A percentile compares a stretch with the other conserved stretches of the same genome.
phyloP scores from a whole-genome alignment of 116 monocot species.

The Iris pallida region DNA sequence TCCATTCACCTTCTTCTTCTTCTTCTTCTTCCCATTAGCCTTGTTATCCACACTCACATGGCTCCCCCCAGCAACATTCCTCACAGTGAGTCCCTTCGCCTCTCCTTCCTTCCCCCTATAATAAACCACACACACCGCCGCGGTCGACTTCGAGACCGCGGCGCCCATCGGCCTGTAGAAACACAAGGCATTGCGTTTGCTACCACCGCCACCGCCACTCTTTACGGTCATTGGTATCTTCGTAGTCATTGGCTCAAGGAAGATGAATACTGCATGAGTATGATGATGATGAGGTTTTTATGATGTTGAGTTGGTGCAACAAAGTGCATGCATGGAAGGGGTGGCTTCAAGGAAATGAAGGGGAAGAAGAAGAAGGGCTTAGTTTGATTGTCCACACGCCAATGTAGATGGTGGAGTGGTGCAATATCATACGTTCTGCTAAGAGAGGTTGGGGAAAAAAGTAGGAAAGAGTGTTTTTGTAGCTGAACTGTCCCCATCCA shows the following conservation, averaged over 20 bases:
- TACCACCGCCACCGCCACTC: background rate
- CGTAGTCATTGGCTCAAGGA: background rate
- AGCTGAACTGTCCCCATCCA: constrained; percentile 5
- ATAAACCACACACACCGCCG: background rate
- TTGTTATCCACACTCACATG: background rate
- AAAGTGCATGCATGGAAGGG: background rate
- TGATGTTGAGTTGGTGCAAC: background rate
- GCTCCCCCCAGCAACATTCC: background rate
- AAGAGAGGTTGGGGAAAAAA: background rate
- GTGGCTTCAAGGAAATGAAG: background rate
- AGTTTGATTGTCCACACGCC: constrained; percentile 4
- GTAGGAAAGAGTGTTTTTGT: background rate
- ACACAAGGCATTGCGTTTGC: background rate
- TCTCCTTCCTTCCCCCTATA: background rate
- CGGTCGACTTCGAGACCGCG: background rate
- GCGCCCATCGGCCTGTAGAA: background rate
- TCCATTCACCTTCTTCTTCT: too few species aligned
- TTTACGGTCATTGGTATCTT: background rate
- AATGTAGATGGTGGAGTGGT: constrained; percentile 1
- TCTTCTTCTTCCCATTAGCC: constrained; percentile 4
- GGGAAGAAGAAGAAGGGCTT: constrained; percentile 1
- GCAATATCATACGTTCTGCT: background rate
- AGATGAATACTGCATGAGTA: background rate
- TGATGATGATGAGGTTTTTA: background rate
- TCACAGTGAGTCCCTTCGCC: background rate